A percentile compares a stretch with the other conserved stretches of the same genome.
These are phyloP conservation scores for Phytophthora pinifolia DNA, from an alignment of 352 stramenopile species.

Conservation along the genomic window DNA sequence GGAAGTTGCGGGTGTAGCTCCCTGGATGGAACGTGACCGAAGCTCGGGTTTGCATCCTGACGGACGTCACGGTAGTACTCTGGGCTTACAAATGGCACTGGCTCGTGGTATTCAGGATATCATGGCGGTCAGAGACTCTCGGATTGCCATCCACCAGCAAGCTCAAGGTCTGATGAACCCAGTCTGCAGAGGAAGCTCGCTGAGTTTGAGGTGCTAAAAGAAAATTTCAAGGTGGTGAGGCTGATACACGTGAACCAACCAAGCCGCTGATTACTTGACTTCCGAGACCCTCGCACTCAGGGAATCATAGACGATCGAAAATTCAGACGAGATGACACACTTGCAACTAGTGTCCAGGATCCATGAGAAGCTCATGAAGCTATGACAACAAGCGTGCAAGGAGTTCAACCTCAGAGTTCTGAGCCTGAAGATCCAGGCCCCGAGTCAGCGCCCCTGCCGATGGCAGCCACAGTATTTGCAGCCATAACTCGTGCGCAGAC, in stretches of 20 bases:
- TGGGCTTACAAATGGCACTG: slow-evolving; percentile 3
- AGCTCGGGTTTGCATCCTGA: too few relatives aligned
- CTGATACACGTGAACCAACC: slow-evolving; percentile 11
- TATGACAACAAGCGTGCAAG: too few relatives aligned
- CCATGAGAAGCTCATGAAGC: slow-evolving; percentile 3
- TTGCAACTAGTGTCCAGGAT: slow-evolving; percentile 2
- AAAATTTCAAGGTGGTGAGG: too few relatives aligned
- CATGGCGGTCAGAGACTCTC: neutral
- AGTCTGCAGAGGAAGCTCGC: neutral
- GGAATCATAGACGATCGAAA: too few relatives aligned
- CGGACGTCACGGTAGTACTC: slow-evolving; percentile 14
- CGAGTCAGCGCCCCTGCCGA: too few relatives aligned
- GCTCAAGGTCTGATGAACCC: slow-evolving; percentile 5
- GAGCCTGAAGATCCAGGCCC: too few relatives aligned
- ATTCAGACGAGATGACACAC: neutral
- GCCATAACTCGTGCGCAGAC: too few relatives aligned
- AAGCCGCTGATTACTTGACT: slow-evolving; percentile 2
- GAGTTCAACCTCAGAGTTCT: too few relatives aligned
- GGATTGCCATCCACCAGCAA: slow-evolving; percentile 9
- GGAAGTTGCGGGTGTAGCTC: slow-evolving; percentile 9
- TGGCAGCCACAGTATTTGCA: too few relatives aligned
- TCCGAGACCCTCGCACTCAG: too few relatives aligned
- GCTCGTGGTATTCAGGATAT: neutral
- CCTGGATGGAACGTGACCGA: too few relatives aligned
- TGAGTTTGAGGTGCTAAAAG: neutral